Evolutionary conservation across 108 stramenopile species (phyloP), one percentile per base, ranked within the genome.

Genomic region (Fistulifera solaris): DNA sequence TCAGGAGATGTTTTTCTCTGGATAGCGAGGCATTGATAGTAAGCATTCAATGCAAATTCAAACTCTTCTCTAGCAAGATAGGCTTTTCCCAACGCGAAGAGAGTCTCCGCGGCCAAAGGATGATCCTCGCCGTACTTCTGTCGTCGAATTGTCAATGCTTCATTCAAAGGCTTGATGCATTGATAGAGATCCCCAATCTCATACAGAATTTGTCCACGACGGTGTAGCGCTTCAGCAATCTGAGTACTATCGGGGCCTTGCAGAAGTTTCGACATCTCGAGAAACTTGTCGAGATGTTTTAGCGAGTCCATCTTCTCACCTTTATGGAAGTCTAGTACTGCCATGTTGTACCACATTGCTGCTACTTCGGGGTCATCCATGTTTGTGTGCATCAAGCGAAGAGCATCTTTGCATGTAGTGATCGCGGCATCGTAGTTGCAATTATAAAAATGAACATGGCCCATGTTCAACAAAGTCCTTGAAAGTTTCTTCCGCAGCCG

Each of bases 151-250:
- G 27, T 26, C 27, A 59, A 22, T 13, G 58, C 58, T 38, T 48
- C 47, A 11, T 76, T 68, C 63, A 80, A 44, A 17, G 78, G 71
- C 17, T 61, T 52, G 28, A 73, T 66, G 67, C 72, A 73, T 67
- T 80, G 71, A 55, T 80, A 70, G 17, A 75, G 73, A 43, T 80
- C n/a, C 6, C 47, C 47, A 45, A 59, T 48, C 14, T 59, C 58
- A 31, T 27, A 59, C 17, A 48, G 22, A 17, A 59, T 48, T 16
- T 23, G 24, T 6, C 58, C 58, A 17, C 47, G 46, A 12, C 48
- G 58, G 11, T 59, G 58, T 2, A 31, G 27, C 21, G 47, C 58
- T 15, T 48, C 47, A 2, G 43, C 58, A 38, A 59, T 17, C 40
- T 59, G 58, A 2, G 28, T 14, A 17, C n/a, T 16, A 6, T 27